Evolutionary conservation across 768 basidiomycete species (phyloP).

Genomic region (Lactarius hengduanensis): DNA sequence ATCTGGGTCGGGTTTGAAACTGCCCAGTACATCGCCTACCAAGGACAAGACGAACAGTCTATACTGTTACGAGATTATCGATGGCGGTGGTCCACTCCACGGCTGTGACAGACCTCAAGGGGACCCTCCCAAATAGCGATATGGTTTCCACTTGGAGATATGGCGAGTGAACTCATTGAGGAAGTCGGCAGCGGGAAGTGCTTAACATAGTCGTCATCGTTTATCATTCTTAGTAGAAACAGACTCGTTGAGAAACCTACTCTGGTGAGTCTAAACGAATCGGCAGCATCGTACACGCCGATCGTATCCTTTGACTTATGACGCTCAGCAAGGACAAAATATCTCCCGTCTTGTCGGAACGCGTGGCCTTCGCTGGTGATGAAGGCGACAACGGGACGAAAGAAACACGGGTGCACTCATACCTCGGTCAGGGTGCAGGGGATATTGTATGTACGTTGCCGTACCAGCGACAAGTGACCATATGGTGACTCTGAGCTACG

Average conservation of each 20-base stretch:
- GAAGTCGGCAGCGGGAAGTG: slow-evolving; percentile 81
- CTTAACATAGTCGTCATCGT: slow-evolving; percentile 39
- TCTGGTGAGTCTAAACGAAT: slow-evolving; percentile 69
- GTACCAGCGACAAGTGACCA: slow-evolving; percentile 78
- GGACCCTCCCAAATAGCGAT: slow-evolving; percentile 83
- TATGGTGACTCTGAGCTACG: slow-evolving; percentile 77
- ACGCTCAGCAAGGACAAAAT: slow-evolving; percentile 83
- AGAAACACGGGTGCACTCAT: slow-evolving; percentile 21
- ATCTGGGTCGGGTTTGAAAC: slow-evolving; percentile 71
- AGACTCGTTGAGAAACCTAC: slow-evolving; percentile 43
- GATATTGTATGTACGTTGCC: slow-evolving; percentile 84
- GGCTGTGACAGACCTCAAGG: slow-evolving; percentile 57
- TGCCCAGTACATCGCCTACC: slow-evolving; percentile 58
- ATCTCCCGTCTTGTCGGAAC: slow-evolving; percentile 77
- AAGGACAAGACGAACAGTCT: slow-evolving; percentile 71
- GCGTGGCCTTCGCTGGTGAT: slow-evolving; percentile 54
- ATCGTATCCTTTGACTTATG: slow-evolving; percentile 88
- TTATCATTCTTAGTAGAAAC: slow-evolving; percentile 12
- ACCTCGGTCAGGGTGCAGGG: slow-evolving; percentile 81
- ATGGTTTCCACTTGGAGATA: slow-evolving; percentile 76
- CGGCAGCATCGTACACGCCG: slow-evolving; percentile 75
- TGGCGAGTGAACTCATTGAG: slow-evolving; percentile 63
- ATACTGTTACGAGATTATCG: slow-evolving; percentile 48
- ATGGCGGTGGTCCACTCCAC: not conserved
- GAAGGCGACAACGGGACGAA: slow-evolving; percentile 1